A percentile compares a stretch with the other conserved stretches of the same genome.
Conservation (phyloP, 345 rosid species). For the Citrus sinensis region DNA sequence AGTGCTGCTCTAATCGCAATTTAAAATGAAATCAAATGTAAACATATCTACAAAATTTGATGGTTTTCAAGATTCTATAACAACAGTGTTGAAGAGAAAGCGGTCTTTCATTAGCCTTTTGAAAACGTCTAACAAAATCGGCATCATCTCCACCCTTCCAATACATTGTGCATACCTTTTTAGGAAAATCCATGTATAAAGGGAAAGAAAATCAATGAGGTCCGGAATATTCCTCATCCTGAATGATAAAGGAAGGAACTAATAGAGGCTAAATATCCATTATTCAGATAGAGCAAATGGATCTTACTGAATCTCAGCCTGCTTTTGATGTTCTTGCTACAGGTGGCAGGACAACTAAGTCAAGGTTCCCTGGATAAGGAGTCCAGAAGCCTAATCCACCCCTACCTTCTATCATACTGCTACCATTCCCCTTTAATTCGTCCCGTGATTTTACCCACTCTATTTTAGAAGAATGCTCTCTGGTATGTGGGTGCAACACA, state of each 20-base stretch:
- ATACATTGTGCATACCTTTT: background rate
- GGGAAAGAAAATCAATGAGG: background rate
- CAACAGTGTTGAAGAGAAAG: no score
- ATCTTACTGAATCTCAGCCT: constrained; percentile 39
- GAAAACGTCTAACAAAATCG: background rate
- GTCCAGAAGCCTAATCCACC: constrained; percentile 97
- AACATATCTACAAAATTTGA: background rate
- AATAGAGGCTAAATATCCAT: background rate
- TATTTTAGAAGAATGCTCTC: constrained; percentile 94
- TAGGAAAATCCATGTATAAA: background rate
- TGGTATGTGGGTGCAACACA: constrained; percentile 73
- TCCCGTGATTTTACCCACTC: constrained; percentile 85
- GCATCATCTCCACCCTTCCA: background rate
- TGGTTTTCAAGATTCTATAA: background rate
- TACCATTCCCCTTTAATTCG: constrained; percentile 79
- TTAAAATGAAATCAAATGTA: no score
- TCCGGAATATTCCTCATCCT: background rate
- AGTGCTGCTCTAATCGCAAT: no score
- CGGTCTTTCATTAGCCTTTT: background rate
- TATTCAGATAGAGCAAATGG: background rate
- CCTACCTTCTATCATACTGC: constrained; percentile 70
- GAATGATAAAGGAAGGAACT: background rate
- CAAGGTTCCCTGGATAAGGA: constrained; percentile 81
- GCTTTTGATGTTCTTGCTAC: constrained; percentile 89
- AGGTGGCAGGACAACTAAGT: constrained; percentile 59